These are phyloP conservation scores for Russula emetica DNA, from an alignment of 768 basidiomycete species.

Conservation along the genomic window DNA sequence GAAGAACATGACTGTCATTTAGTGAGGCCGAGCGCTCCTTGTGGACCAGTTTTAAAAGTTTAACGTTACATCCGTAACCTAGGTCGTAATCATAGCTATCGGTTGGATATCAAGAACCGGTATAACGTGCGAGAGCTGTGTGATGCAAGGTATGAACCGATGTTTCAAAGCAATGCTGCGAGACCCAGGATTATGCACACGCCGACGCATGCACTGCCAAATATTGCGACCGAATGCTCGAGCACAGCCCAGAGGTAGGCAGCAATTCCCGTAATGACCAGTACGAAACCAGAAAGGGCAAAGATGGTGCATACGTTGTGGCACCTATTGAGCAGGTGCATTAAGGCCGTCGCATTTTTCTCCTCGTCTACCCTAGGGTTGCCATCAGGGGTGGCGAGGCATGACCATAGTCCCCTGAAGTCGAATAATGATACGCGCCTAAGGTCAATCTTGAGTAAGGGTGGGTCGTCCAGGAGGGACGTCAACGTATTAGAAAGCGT, in stretches of 20 bases:
- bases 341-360: constrained; percentile 14
- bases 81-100: neutral
- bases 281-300: constrained; percentile 21
- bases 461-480: constrained; percentile 16
- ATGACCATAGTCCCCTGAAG: neutral
- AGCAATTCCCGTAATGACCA: constrained; percentile 20
- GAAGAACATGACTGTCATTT: neutral
- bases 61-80: neutral
- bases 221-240: constrained; percentile 20
- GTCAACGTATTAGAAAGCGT: neutral
- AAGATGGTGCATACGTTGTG: constrained; percentile 19
- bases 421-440: constrained; percentile 10
- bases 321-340: constrained; percentile 21
- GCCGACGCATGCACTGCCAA: constrained; percentile 21
- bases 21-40: neutral
- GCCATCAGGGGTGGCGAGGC: neutral
- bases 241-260: constrained; percentile 21
- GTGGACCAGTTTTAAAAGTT: neutral
- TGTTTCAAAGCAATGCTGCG: constrained; percentile 15
- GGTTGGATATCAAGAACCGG: neutral
- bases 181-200: constrained; percentile 15
- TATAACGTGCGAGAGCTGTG: neutral
- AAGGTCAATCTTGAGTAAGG: constrained; percentile 20
- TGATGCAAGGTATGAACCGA: neutral
- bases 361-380: constrained; percentile 15